phyloP scores from a whole-genome alignment of 495 filamentous ascomycete species.

The Hypoxylon subgilvum region DNA sequence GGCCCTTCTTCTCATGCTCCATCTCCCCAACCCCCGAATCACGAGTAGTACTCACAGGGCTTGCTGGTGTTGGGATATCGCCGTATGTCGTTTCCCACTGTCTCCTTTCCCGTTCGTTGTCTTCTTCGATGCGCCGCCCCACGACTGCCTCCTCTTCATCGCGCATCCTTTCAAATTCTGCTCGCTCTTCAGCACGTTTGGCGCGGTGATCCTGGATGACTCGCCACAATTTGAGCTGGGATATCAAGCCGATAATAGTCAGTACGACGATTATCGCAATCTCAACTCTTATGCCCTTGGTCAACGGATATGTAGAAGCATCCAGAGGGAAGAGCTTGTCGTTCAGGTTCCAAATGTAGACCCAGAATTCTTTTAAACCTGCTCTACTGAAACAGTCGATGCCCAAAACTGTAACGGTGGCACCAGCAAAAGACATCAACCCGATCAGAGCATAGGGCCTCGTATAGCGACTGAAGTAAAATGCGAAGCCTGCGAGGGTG shows the following conservation, averaged over 20 bases:
- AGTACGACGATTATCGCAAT: conserved; percentile 78
- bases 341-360: conserved; percentile 90
- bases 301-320: conserved; percentile 81
- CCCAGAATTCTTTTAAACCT: conserved; percentile 94
- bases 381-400: conserved; percentile 91
- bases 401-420: conserved; percentile 77
- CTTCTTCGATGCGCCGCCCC: conserved; percentile 70
- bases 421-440: conserved; percentile 78
- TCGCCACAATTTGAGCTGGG: conserved; percentile 86
- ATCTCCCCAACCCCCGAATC: conserved; percentile 63
- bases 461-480: conserved; percentile 82
- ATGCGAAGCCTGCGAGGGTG: conserved; percentile 66
- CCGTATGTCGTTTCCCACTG: conserved; percentile 86
- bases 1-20: conserved; percentile 57
- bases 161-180: conserved; percentile 62
- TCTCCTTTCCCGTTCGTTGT: conserved; percentile 67
- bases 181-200: conserved; percentile 61
- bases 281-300: conserved; percentile 84
- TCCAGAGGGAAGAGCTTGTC: conserved; percentile 76
- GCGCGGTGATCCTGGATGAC: conserved; percentile 76
- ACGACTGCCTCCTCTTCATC: conserved; percentile 74
- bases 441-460: conserved; percentile 76
- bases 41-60: conserved; percentile 34
- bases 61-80: conserved; percentile 48
- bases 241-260: conserved; percentile 75